These are phyloP conservation scores for Saccharomycopsis phalli DNA, from an alignment of 1,139 yeast genomes.

Conservation along the genomic window DNA sequence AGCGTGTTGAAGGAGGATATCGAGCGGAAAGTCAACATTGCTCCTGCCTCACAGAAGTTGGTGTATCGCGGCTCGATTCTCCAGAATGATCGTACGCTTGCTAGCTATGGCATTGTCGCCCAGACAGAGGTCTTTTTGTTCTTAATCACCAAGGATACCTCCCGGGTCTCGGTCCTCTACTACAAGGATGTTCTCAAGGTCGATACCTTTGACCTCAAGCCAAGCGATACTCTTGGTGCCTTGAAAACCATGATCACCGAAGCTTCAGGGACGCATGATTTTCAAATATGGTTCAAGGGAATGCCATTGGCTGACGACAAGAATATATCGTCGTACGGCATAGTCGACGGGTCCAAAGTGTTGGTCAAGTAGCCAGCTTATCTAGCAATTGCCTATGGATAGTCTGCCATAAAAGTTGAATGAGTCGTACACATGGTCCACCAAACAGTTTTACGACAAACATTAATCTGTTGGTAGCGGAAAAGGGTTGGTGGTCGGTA, in stretches of 20 bases:
- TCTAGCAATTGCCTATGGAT: too few relatives aligned
- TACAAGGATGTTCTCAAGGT: background rate
- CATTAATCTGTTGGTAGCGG: too few relatives aligned
- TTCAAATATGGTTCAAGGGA: background rate
- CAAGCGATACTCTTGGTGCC: background rate
- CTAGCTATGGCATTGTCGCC: constrained; percentile 1
- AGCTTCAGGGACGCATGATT: too few relatives aligned
- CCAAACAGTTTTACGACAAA: too few relatives aligned
- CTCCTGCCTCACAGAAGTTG: constrained; percentile 3
- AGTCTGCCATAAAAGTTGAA: too few relatives aligned
- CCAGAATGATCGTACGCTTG: constrained; percentile 3
- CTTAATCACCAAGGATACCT: constrained; percentile 1
- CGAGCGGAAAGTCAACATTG: background rate
- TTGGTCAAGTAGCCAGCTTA: constrained; percentile 1
- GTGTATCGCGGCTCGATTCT: constrained; percentile 11
- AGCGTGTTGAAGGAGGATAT: background rate
- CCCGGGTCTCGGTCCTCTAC: background rate
- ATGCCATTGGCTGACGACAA: background rate
- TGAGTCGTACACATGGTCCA: too few relatives aligned
- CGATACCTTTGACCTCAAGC: constrained; percentile 1
- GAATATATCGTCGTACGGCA: background rate
- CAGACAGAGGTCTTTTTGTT: constrained; percentile 5
- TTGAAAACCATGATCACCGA: background rate
- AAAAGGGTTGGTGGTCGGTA: too few relatives aligned
- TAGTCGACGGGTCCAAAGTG: background rate